Conservation (phyloP, 768 basidiomycete species). For the Mrakia blollopis region DNA sequence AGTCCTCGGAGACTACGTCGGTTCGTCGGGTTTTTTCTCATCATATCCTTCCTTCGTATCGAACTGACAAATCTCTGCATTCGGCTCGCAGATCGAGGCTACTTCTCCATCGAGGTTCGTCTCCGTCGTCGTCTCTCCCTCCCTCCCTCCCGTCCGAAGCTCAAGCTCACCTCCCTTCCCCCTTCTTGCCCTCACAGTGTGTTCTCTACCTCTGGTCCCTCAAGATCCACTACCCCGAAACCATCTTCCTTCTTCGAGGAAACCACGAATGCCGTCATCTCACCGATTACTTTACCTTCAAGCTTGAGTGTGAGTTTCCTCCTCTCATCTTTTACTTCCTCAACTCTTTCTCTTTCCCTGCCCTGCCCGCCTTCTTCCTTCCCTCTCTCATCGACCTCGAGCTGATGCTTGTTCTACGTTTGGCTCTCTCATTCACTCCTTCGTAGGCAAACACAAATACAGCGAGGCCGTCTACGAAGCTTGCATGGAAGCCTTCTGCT, state of each 20-base stretch:
- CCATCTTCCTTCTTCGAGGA: conserved; percentile 89
- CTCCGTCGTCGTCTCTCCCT: background rate
- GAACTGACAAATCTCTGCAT: background rate
- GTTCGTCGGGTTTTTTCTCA: background rate
- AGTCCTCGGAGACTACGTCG: conserved; percentile 84
- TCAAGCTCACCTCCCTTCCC: background rate
- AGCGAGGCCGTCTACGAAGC: conserved; percentile 94
- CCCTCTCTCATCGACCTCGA: background rate
- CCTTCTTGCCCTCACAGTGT: conserved; percentile 57
- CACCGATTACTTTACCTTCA: conserved; percentile 99
- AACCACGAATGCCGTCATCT: conserved; percentile 99
- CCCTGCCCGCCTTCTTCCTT: conserved; percentile 25
- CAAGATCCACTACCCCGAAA: conserved; percentile 99
- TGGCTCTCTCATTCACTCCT: background rate
- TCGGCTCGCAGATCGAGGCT: conserved; percentile 57
- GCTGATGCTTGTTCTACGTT: too few species aligned
- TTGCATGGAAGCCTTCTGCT: conserved; percentile 96
- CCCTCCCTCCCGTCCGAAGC: background rate
- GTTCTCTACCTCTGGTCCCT: conserved; percentile 95
- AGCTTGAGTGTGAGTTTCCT: conserved; percentile 77
- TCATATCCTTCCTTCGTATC: background rate
- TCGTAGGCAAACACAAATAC: conserved; percentile 93
- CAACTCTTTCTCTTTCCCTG: background rate
- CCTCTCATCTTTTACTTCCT: background rate
- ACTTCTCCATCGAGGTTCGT: conserved; percentile 83